Evolutionary conservation across 176 grass and related monocot genomes (phyloP).

Genomic region (Eragrostis curvula): DNA sequence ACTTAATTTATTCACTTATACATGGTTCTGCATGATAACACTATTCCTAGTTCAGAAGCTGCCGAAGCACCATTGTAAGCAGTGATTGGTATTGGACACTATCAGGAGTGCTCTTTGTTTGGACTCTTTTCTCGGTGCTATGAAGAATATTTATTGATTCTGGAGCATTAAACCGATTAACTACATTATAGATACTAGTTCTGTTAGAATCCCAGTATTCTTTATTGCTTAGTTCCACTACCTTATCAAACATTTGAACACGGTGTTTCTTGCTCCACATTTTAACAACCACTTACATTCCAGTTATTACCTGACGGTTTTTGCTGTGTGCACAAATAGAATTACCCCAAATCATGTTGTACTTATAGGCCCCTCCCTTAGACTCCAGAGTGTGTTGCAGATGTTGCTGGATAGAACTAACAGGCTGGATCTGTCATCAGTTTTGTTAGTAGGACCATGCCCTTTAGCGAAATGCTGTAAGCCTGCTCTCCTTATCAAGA

Average conservation of each 20-base stretch:
- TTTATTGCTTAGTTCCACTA: not conserved
- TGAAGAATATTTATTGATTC: no score
- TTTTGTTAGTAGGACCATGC: constrained; percentile 36
- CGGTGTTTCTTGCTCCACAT: not conserved
- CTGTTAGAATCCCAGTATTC: not conserved
- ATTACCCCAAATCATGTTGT: no score
- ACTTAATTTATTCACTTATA: not conserved
- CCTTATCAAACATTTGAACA: constrained; percentile 30
- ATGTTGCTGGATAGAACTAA: constrained; percentile 29
- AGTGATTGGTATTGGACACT: constrained; percentile 1
- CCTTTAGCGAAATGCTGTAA: constrained; percentile 28
- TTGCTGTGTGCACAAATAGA: no score
- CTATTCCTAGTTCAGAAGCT: constrained; percentile 7
- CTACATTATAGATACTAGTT: not conserved
- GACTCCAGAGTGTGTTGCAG: constrained; percentile 1
- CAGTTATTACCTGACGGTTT: not conserved
- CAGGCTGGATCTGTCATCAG: constrained; percentile 12
- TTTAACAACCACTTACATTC: not conserved
- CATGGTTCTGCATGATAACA: not conserved
- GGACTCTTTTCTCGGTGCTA: not conserved
- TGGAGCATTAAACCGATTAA: not conserved
- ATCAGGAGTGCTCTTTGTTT: constrained; percentile 23
- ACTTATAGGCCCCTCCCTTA: no score
- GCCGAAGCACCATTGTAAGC: not conserved
- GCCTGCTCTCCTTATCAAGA: constrained; percentile 8